Evolutionary conservation across 2,329 filamentous ascomycete genomes (phyloP).

Genomic region (Stylonectria norvegica): DNA sequence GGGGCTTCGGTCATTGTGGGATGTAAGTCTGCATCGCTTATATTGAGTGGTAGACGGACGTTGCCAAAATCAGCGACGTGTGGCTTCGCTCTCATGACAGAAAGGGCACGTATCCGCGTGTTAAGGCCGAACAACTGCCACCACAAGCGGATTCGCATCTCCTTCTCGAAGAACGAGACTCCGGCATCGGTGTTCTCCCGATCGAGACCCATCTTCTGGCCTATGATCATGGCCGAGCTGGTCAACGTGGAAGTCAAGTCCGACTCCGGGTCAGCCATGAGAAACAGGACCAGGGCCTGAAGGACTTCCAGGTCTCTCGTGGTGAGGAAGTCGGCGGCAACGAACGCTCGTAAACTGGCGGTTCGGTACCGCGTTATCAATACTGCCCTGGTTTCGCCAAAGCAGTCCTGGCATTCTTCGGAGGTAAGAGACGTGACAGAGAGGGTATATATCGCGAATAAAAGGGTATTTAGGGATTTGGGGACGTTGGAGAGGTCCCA

Average conservation of each 20-base stretch:
- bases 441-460: constrained; percentile 30
- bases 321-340: constrained; percentile 24
- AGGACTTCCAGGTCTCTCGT: constrained; percentile 29
- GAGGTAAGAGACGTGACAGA: constrained; percentile 21
- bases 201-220: constrained; percentile 27
- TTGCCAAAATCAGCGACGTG: constrained; percentile 11
- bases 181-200: constrained; percentile 7
- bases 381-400: constrained; percentile 12
- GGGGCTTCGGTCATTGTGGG: constrained; percentile 48
- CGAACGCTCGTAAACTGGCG: constrained; percentile 23
- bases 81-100: constrained; percentile 2
- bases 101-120: constrained; percentile 6
- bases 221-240: constrained; percentile 19
- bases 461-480: constrained; percentile 18
- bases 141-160: constrained; percentile 29
- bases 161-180: constrained; percentile 22
- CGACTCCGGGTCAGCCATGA: constrained; percentile 28
- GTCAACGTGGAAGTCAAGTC: constrained; percentile 26
- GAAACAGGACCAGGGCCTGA: constrained; percentile 29
- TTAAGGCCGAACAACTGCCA: constrained; percentile 26
- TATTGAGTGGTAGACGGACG: constrained; percentile 47
- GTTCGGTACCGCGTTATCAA: constrained; percentile 23
- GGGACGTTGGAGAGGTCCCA: constrained; percentile 20
- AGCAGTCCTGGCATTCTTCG: constrained; percentile 10
- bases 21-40: constrained; percentile 53